Conservation (phyloP, 2,329 filamentous ascomycete genomes). For the Cladosporium phlei region DNA sequence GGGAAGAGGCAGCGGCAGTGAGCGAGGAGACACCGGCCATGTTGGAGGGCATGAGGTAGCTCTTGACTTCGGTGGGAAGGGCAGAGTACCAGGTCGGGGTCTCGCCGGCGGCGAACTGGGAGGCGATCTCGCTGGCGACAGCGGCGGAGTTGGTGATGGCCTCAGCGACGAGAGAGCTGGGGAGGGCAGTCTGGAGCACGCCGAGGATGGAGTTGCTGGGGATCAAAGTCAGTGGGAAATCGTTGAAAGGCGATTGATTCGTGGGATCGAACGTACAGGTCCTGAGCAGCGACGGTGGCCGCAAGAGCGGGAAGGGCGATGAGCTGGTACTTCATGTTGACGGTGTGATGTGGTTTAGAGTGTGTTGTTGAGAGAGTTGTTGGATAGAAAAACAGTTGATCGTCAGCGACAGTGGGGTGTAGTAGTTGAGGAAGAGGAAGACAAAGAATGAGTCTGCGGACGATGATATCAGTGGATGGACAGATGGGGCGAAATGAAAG, state of each 20-base stretch:
- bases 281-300: conserved; percentile 22
- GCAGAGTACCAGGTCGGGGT: conserved; percentile 43
- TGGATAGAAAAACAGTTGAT: neutral
- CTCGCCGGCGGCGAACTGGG: conserved; percentile 40
- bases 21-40: conserved; percentile 17
- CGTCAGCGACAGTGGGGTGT: neutral
- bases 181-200: conserved; percentile 43
- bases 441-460: no score
- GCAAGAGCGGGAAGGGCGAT: conserved; percentile 24
- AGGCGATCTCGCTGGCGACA: conserved; percentile 39
- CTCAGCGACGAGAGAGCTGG: conserved; percentile 35
- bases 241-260: neutral
- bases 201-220: conserved; percentile 36
- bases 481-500: neutral
- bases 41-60: conserved; percentile 33
- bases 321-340: conserved; percentile 27
- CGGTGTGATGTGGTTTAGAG: conserved; percentile 2
- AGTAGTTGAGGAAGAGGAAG: no score
- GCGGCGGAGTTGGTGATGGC: conserved; percentile 40
- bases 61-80: conserved; percentile 43
- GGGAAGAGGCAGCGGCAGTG: conserved; percentile 19
- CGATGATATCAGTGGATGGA: no score
- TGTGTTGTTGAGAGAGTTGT: no score
- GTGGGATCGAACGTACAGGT: conserved; percentile 3
- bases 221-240: conserved; percentile 2